These are phyloP conservation scores for Leccinellum rugosiceps DNA, from an alignment of 768 basidiomycete species.

Conservation along the genomic window DNA sequence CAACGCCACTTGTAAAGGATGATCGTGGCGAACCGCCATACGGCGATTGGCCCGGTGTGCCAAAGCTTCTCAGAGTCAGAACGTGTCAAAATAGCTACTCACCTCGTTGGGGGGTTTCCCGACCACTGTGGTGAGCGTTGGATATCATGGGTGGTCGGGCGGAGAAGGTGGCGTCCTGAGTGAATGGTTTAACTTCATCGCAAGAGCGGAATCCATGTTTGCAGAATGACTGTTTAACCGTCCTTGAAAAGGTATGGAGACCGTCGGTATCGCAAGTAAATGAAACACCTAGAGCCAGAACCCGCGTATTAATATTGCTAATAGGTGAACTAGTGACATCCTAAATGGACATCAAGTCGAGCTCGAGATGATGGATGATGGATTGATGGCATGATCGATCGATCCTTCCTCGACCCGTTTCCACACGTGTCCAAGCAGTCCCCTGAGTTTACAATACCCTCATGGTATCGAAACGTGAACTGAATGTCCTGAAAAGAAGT, in stretches of 20 bases:
- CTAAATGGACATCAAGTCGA: not conserved
- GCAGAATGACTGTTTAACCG: not conserved
- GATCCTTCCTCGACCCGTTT: not conserved
- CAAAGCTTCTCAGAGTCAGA: too few relatives aligned
- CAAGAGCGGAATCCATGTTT: not conserved
- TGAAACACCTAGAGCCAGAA: not conserved
- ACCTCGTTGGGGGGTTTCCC: too few relatives aligned
- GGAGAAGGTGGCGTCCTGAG: too few relatives aligned
- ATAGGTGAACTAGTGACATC: not conserved
- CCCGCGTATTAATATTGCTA: too few relatives aligned
- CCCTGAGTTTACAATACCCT: too few relatives aligned
- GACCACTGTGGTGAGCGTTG: too few relatives aligned
- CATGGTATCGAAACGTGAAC: constrained; percentile 1
- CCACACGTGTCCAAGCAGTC: not conserved
- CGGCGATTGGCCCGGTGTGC: too few relatives aligned
- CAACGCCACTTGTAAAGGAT: too few relatives aligned
- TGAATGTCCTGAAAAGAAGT: not conserved
- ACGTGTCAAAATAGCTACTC: too few relatives aligned
- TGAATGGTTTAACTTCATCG: not conserved
- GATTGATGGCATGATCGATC: not conserved
- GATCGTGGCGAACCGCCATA: too few relatives aligned
- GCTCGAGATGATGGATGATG: not conserved
- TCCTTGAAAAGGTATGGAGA: too few relatives aligned
- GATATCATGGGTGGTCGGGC: too few relatives aligned
- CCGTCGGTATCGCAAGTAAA: not conserved